phyloP scores from a whole-genome alignment of 495 filamentous ascomycete species.

The Amphirosellinia nigrospora region DNA sequence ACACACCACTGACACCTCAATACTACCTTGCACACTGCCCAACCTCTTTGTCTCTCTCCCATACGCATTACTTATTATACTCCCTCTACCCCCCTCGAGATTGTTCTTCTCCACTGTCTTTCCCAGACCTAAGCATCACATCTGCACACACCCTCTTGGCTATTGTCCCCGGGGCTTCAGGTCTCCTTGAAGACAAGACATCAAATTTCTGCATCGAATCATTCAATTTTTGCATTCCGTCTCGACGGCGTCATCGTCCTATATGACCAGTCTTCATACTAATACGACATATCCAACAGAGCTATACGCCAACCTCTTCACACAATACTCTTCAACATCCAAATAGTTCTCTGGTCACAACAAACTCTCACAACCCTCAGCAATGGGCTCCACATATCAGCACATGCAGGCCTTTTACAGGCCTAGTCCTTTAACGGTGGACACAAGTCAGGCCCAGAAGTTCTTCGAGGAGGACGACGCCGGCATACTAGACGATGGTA shows the following conservation, averaged over 20 bases:
- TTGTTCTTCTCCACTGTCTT: slow-evolving; percentile 38
- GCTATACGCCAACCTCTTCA: slow-evolving; percentile 35
- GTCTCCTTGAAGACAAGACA: slow-evolving; percentile 25
- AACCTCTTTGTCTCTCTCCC: slow-evolving; percentile 20
- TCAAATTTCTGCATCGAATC: neutral
- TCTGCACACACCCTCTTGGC: slow-evolving; percentile 26
- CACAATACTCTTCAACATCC: slow-evolving; percentile 31
- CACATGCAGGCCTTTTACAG: slow-evolving; percentile 66
- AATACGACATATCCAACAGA: slow-evolving; percentile 44
- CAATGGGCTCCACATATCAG: slow-evolving; percentile 58
- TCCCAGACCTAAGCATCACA: slow-evolving; percentile 33
- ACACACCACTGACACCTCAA: slow-evolving; percentile 31
- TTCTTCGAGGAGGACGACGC: slow-evolving; percentile 81
- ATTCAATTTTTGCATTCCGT: slow-evolving; percentile 25
- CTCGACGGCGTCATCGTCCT: slow-evolving; percentile 15
- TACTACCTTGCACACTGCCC: slow-evolving; percentile 23
- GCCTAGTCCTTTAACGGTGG: slow-evolving; percentile 65
- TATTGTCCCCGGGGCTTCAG: slow-evolving; percentile 21
- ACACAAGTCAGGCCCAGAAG: slow-evolving; percentile 62
- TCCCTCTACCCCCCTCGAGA: slow-evolving; percentile 38
- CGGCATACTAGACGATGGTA: slow-evolving; percentile 84
- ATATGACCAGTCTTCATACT: slow-evolving; percentile 38
- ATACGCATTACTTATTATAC: slow-evolving; percentile 18
- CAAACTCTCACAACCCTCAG: slow-evolving; percentile 41
- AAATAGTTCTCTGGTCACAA: slow-evolving; percentile 33